These are phyloP conservation scores for Streptanthus diversifolius DNA, from an alignment of 345 rosid species.

Conservation along the genomic window DNA sequence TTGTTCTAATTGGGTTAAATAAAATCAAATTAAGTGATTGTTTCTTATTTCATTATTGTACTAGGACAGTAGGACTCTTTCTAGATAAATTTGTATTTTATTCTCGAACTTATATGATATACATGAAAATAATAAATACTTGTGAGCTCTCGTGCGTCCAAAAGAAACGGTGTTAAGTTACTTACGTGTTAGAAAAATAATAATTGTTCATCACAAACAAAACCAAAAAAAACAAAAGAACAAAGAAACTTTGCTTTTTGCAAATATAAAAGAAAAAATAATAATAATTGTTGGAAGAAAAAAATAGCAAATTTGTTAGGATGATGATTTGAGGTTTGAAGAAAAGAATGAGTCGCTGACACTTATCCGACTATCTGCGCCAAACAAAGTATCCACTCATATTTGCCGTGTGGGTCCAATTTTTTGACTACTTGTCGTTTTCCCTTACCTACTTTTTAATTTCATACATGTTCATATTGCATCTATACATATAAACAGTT, in stretches of 20 bases:
- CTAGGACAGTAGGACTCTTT: neutral
- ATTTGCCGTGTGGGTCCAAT: constrained; percentile 33
- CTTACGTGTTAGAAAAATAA: neutral
- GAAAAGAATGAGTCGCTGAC: constrained; percentile 30
- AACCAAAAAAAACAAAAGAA: too few relatives aligned
- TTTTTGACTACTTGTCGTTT: constrained; percentile 34
- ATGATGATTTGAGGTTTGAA: constrained; percentile 26
- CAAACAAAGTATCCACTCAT: constrained; percentile 36
- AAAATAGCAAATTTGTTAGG: neutral
- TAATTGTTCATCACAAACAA: neutral
- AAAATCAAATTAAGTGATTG: neutral
- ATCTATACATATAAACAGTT: neutral
- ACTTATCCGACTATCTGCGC: constrained; percentile 38
- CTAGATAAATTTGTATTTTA: neutral
- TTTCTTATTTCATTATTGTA: neutral
- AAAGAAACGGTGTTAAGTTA: neutral
- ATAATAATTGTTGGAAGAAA: neutral
- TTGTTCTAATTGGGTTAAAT: neutral
- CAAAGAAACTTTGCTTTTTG: neutral
- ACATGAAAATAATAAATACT: neutral
- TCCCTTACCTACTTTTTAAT: constrained; percentile 27
- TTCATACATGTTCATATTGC: constrained; percentile 24
- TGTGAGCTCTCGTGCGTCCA: constrained; percentile 1
- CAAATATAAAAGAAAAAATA: neutral
- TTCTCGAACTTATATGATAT: neutral